These are phyloP conservation scores for Echinosophora koreensis DNA, from an alignment of 306 rosid genomes.

Conservation along the genomic window DNA sequence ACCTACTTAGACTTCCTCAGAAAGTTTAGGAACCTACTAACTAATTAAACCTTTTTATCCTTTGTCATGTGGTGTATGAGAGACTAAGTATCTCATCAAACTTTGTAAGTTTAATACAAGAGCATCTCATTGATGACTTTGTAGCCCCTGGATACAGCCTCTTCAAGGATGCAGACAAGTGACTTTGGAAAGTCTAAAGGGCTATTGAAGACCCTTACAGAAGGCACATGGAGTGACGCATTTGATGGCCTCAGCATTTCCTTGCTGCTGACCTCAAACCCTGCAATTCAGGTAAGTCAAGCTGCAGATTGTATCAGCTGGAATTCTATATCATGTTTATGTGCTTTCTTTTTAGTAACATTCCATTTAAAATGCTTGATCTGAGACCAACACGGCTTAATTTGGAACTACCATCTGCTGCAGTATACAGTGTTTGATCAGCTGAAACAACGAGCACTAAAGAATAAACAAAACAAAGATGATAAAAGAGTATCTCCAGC, in stretches of 20 bases:
- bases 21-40: no score
- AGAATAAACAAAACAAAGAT: slow-evolving; percentile 46
- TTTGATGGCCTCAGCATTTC: slow-evolving; percentile 97
- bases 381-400: slow-evolving; percentile 41
- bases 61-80: slow-evolving; percentile 36
- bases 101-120: slow-evolving; percentile 49
- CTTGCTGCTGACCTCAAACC: slow-evolving; percentile 89
- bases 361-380: slow-evolving; percentile 23
- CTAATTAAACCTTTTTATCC: not conserved
- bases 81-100: slow-evolving; percentile 30
- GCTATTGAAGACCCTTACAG: slow-evolving; percentile 82
- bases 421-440: slow-evolving; percentile 99
- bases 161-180: slow-evolving; percentile 97
- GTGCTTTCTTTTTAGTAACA: slow-evolving; percentile 23
- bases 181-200: slow-evolving; percentile 96
- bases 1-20: no score
- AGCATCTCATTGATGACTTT: slow-evolving; percentile 52
- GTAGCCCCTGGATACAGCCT: slow-evolving; percentile 99
- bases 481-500: slow-evolving; percentile 66
- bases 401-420: slow-evolving; percentile 39
- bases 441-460: slow-evolving; percentile 74
- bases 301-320: slow-evolving; percentile 4
- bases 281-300: slow-evolving; percentile 87
- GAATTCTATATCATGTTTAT: slow-evolving; percentile 6
- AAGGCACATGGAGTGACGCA: slow-evolving; percentile 92